Base-by-base conservation (phyloP, 2,329 filamentous ascomycete species). In the Pseudocercospora crystallina region DNA sequence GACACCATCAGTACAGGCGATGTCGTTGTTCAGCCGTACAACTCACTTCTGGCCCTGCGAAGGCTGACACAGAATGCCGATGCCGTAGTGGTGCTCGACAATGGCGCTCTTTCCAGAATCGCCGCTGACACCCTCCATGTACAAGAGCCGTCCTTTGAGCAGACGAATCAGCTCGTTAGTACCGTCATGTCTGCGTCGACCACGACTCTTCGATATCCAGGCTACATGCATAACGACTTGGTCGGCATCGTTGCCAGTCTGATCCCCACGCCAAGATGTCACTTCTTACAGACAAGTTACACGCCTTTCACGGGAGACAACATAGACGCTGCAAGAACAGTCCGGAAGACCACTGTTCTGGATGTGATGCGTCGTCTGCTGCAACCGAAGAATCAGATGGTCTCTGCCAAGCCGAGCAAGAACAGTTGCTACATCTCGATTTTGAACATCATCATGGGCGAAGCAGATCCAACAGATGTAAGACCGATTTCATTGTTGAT, bases 221-320 rank as follows among this genome's bases (percentile, higher is more conserved):
- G 94, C 34, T 99, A 99, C 74, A 99, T 99, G 94, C 94, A 99
- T 78, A 99, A 99, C 71, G 94, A 99, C 68, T 85, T 99, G 12
- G 91, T 96, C 66, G 94, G 92, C 71, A 97, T 99, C 63, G 81
- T 99, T 51, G 94, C 95, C 17, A 95, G 90, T 14, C 80, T 99
- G 36, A 97, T 99, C 56, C 94, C 94, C 1, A 99, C 92, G 0
- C 95, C 94, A 8, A 86, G 94, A 62, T 96, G 91, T 69, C 95
- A 99, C 75, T 99, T 99, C 81, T 80, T 99, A 52, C 95, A 96
- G 84, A 99, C 94, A 5, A 90, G 92, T 37, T 99, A 99, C 76
- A 99, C 94, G 0, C 94, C 94, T 5, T 99, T 99, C 67, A 97
- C 94, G 0, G 89, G 90, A 54, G 90, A 96, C 69, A 94, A 94